Percentiles rank a stretch among this genome's conserved stretches.
Evolutionary conservation across 306 rosid genomes (phyloP).

Genomic region (Prunus mongolica): DNA sequence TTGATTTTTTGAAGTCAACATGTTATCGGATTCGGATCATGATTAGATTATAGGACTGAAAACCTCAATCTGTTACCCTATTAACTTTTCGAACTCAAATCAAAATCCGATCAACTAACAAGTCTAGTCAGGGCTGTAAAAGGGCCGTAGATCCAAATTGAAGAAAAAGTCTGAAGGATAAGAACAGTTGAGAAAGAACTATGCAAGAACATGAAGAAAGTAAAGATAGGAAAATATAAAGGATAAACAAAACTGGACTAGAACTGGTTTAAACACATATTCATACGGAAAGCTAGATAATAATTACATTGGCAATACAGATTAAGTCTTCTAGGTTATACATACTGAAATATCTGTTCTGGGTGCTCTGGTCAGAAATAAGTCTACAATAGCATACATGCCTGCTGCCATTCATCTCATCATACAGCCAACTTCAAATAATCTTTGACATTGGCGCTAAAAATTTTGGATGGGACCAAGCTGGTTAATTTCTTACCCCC

Average conservation of each 20-base stretch:
- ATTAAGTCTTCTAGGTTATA: slow-evolving; percentile 3
- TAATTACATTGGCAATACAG: slow-evolving; percentile 4
- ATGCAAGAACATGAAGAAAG: not conserved
- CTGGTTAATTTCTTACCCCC: slow-evolving; percentile 59
- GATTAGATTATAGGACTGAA: not conserved
- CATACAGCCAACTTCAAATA: slow-evolving; percentile 16
- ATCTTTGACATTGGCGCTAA: slow-evolving; percentile 15
- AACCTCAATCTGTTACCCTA: no score
- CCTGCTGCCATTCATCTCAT: slow-evolving; percentile 25
- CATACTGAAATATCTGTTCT: not conserved
- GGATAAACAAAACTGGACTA: not conserved
- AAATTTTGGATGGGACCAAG: slow-evolving; percentile 17
- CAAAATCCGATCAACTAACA: no score
- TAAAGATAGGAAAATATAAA: not conserved
- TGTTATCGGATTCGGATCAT: not conserved
- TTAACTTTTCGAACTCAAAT: no score
- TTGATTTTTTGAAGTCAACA: not conserved
- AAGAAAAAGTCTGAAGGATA: no score
- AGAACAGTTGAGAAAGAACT: not conserved
- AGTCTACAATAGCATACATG: slow-evolving; percentile 11
- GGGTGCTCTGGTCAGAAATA: slow-evolving; percentile 16
- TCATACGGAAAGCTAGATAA: not conserved
- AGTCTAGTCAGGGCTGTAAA: no score
- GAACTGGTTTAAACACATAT: not conserved
- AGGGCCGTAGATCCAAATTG: no score